Evolutionary conservation across 1,139 yeast genomes (phyloP).

Genomic region (Kluyveromyces sp.): DNA sequence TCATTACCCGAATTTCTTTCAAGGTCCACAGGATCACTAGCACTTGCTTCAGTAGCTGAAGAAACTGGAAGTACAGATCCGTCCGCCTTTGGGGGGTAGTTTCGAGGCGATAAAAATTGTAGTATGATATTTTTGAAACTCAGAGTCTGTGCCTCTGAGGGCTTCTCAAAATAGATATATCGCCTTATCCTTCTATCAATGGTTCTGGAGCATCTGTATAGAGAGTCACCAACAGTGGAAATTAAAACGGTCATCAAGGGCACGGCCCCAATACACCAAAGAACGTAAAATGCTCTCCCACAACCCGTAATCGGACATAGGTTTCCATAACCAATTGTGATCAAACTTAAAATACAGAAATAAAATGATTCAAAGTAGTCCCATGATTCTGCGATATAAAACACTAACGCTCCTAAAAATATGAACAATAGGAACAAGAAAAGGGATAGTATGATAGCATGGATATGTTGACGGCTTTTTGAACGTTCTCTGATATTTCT

Average conservation of each 20-base stretch:
- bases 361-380: conserved; percentile 59
- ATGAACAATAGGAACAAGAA: conserved; percentile 50
- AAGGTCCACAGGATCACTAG: too few species aligned
- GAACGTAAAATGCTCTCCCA: conserved; percentile 64
- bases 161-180: not conserved
- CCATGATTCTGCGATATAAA: conserved; percentile 58
- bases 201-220: conserved; percentile 29
- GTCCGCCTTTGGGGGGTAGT: too few species aligned
- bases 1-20: too few species aligned
- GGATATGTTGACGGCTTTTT: conserved; percentile 23
- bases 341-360: conserved; percentile 63
- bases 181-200: conserved; percentile 15
- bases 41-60: too few species aligned
- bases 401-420: conserved; percentile 64
- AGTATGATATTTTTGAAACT: too few species aligned
- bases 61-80: too few species aligned
- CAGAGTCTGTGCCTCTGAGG: too few species aligned
- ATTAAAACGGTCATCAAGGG: conserved; percentile 81
- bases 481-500: conserved; percentile 40
- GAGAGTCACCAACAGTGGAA: conserved; percentile 60
- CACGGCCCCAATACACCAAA: conserved; percentile 76
- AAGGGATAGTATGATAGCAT: conserved; percentile 38
- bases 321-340: conserved; percentile 84
- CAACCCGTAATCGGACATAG: conserved; percentile 53
- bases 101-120: too few species aligned